These are phyloP conservation scores for Corchorus olitorius DNA, from an alignment of 345 rosid genomes.

Conservation along the genomic window DNA sequence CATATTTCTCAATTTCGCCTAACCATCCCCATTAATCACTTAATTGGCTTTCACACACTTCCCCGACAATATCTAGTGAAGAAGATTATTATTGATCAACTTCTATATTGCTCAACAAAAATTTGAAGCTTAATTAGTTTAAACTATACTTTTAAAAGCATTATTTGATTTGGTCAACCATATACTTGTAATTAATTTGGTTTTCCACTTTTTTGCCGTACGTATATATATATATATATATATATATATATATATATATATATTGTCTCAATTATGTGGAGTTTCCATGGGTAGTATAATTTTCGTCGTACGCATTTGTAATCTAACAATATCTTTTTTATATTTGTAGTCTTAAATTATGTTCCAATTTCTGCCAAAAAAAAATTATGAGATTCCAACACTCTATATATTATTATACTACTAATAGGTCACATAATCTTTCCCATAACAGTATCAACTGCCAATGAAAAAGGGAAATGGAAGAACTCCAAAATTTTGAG, in stretches of 20 bases:
- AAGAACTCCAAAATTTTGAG: too few relatives aligned
- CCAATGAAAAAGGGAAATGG: too few relatives aligned
- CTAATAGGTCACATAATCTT: too few relatives aligned
- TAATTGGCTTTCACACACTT: constrained; percentile 7
- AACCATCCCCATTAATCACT: constrained; percentile 16
- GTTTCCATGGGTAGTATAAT: not conserved
- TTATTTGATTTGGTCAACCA: not conserved
- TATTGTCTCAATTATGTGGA: not conserved
- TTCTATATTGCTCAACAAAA: constrained; percentile 20
- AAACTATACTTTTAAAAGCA: not conserved
- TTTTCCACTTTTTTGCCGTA: not conserved
- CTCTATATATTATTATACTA: too few relatives aligned
- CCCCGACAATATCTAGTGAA: constrained; percentile 34
- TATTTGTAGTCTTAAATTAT: too few relatives aligned
- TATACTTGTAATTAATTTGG: not conserved
- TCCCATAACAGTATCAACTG: too few relatives aligned
- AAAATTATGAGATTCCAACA: too few relatives aligned
- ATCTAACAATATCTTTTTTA: too few relatives aligned
- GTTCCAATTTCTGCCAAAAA: too few relatives aligned
- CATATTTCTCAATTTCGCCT: not conserved
- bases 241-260: too few relatives aligned
- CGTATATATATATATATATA: too few relatives aligned
- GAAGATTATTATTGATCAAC: constrained; percentile 20
- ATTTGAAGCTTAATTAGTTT: not conserved
- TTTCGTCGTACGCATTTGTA: too few relatives aligned